Evolutionary conservation across 192 early-diverging fungal genomes (phyloP), one percentile per base, ranked within the genome.

Genomic region (Phycomyces nitens): DNA sequence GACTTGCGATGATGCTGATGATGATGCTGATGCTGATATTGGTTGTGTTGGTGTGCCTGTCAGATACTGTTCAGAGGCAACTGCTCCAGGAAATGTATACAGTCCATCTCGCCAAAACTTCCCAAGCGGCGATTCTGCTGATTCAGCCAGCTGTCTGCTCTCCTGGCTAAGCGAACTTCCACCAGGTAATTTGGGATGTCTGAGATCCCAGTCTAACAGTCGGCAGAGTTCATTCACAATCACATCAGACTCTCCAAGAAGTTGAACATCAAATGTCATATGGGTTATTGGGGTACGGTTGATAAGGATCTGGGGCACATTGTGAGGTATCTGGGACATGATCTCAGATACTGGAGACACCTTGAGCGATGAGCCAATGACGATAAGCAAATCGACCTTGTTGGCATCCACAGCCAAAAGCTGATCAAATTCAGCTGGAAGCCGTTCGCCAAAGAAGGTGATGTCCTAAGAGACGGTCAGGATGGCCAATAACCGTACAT

Each of bases 351-450:
- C 94, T 2, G 97, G 97, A 2, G 92, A 88, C 5, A 99, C 95
- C 70, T 95, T 94, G 15, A 99, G 77, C n/a, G 88, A 92, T 29
- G 90, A 92, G 21, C 97, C 97, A 77, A 99, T 97, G 10, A 99
- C 95, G 27, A 99, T 83, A 12, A 99, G 66, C 40, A 99, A 67
- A 75, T 98, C 95, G 16, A 90, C 87, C 27, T 89, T 74, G 18
- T 87, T 80, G 14, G 81, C 73, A 75, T 99, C 97, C 12, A 67
- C 63, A 0, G 84, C 78, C 42, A 96, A 82, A 5, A 71, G 66
- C 15, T 84, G 73, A 64, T 97, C 88, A 65, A 98, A 97, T 38
- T 82, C 83, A 18, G 81, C 78, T 0, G 94, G 91, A 15, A 97
- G 79, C 71, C 90, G 88, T 64, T 99, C 97, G 23, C 94, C 95